These are phyloP conservation scores for Coprinopsis strossmayeri DNA, from an alignment of 768 basidiomycete species.

Conservation along the genomic window DNA sequence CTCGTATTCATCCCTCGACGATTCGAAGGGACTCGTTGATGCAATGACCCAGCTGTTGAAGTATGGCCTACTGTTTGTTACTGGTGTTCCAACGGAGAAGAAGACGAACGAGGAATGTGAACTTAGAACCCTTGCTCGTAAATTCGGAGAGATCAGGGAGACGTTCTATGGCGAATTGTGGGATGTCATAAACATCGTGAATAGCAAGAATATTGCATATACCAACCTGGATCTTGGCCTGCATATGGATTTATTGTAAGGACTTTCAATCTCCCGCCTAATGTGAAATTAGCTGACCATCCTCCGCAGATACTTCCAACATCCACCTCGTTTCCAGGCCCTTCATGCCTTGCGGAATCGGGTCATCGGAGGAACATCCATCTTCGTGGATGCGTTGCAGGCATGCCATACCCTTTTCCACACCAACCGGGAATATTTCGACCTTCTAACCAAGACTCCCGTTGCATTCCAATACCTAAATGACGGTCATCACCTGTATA, in stretches of 20 bases:
- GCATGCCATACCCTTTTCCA: conserved; percentile 50
- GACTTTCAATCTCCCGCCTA: conserved; percentile 10
- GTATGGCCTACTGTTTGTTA: conserved; percentile 70
- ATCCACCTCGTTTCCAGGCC: conserved; percentile 88
- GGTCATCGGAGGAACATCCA: conserved; percentile 75
- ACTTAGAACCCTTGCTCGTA: conserved; percentile 53
- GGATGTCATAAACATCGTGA: conserved; percentile 73
- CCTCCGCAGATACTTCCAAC: conserved; percentile 70
- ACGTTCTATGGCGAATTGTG: conserved; percentile 91
- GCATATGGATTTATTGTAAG: conserved; percentile 90
- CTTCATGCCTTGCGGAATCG: conserved; percentile 86
- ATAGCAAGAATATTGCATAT: conserved; percentile 90
- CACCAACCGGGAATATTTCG: conserved; percentile 44
- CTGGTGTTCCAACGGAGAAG: conserved; percentile 56
- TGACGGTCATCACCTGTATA: conserved; percentile 77
- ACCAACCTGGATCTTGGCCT: conserved; percentile 84
- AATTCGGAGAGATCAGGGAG: conserved; percentile 69
- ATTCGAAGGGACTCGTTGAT: conserved; percentile 38
- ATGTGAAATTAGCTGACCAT: background rate
- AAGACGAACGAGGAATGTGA: conserved; percentile 62
- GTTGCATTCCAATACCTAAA: conserved; percentile 93
- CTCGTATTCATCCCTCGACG: conserved; percentile 43
- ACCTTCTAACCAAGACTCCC: conserved; percentile 48
- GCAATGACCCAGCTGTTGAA: conserved; percentile 65
- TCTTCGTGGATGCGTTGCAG: conserved; percentile 78